A percentile compares a stretch with the other conserved stretches of the same genome.
phyloP scores from a whole-genome alignment of 176 grass and related monocot species.

The Stipa capillata region DNA sequence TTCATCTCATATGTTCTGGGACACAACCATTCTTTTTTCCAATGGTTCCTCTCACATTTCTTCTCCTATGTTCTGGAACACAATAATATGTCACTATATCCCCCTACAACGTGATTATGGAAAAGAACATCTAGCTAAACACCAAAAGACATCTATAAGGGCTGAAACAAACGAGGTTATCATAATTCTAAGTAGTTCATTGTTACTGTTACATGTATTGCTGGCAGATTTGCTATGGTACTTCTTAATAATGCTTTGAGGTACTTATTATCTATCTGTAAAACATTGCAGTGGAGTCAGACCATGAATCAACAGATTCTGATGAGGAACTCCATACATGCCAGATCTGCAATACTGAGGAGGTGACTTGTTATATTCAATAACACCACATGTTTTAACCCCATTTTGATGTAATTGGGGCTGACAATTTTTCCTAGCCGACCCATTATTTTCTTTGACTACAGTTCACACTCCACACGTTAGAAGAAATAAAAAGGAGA shows the following conservation, averaged over 20 bases:
- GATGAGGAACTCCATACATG: constrained; percentile 84
- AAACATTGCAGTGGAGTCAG: constrained; percentile 48
- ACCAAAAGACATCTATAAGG: neutral
- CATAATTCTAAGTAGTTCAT: neutral
- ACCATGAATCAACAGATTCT: constrained; percentile 75
- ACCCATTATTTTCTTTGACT: neutral
- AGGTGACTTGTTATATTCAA: constrained; percentile 44
- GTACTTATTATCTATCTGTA: neutral
- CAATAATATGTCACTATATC: neutral
- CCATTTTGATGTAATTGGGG: neutral
- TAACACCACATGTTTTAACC: neutral
- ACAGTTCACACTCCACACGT: neutral
- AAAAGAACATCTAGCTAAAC: neutral
- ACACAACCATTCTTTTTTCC: neutral
- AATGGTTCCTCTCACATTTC: neutral
- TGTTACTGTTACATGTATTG: constrained; percentile 11
- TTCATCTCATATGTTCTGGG: neutral
- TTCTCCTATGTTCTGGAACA: neutral
- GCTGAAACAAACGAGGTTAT: neutral
- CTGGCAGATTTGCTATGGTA: constrained; percentile 1
- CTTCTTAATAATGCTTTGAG: constrained; percentile 4
- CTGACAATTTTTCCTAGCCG: neutral
- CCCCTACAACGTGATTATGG: neutral
- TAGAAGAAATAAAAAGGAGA: neutral
- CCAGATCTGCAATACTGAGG: constrained; percentile 80